phyloP scores from a whole-genome alignment of 306 rosid genomes.

The Arachis stenosperma region DNA sequence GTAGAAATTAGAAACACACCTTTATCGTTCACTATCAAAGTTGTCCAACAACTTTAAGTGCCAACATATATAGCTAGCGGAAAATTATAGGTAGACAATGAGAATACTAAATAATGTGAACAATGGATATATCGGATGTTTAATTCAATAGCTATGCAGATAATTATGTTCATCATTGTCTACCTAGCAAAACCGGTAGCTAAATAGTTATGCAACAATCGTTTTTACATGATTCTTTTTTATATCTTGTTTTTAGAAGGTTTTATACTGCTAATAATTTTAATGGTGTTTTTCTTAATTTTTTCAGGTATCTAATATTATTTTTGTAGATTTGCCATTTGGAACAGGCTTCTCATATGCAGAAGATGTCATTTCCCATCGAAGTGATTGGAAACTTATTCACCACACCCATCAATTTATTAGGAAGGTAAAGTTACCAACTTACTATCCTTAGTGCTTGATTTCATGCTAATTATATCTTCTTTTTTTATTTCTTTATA shows the following conservation, averaged over 20 bases:
- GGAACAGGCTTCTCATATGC: constrained; percentile 78
- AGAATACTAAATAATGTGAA: no score
- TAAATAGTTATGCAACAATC: neutral
- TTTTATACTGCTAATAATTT: neutral
- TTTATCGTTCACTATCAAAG: no score
- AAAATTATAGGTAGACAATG: no score
- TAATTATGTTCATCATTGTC: no score
- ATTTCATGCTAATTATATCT: neutral
- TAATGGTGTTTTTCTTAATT: neutral
- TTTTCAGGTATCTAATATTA: constrained; percentile 51
- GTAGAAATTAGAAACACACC: no score
- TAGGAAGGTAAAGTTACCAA: constrained; percentile 44
- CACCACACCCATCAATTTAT: constrained; percentile 55
- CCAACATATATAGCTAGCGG: no score
- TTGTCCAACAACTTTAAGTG: no score
- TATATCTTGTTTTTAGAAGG: neutral
- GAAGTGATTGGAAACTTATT: constrained; percentile 47
- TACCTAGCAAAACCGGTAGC: no score
- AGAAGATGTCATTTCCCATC: constrained; percentile 13
- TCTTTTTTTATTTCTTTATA: neutral
- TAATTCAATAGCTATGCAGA: no score
- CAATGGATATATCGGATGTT: no score
- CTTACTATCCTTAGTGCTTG: no score
- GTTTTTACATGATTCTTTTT: neutral
- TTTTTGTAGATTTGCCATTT: constrained; percentile 62